phyloP scores from a whole-genome alignment of 768 basidiomycete genomes.

The Mycena filopes region DNA sequence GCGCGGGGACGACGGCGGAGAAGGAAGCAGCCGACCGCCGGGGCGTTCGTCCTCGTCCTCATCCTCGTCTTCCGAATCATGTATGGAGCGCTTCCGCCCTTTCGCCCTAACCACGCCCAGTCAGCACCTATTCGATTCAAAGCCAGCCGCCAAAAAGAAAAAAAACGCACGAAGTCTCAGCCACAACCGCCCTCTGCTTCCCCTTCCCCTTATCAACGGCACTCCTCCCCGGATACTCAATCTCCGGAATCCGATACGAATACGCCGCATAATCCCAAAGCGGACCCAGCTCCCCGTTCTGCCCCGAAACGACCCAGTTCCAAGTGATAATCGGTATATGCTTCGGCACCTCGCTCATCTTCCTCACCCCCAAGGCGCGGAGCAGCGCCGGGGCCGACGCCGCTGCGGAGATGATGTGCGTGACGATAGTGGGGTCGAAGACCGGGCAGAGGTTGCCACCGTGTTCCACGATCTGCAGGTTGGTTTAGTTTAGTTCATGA shows the following conservation, averaged over 20 bases:
- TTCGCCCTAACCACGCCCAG: neutral
- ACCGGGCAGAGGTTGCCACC: constrained; percentile 71
- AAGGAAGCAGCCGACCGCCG: constrained; percentile 25
- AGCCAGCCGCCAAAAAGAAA: too few species aligned
- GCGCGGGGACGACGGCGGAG: constrained; percentile 23
- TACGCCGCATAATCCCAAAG: constrained; percentile 54
- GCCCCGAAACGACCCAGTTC: constrained; percentile 62
- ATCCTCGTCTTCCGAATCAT: constrained; percentile 38
- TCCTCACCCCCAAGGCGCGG: constrained; percentile 59
- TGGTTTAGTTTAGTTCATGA: neutral
- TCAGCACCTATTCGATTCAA: too few species aligned
- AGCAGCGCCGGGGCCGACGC: constrained; percentile 12
- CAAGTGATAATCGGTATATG: constrained; percentile 73
- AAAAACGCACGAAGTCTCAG: too few species aligned
- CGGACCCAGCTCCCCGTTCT: constrained; percentile 33
- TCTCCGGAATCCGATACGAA: constrained; percentile 48
- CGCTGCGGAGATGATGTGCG: constrained; percentile 73
- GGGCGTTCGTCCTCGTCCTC: constrained; percentile 18
- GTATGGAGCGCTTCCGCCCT: constrained; percentile 5
- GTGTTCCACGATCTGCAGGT: constrained; percentile 64
- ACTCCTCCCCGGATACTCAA: too few species aligned
- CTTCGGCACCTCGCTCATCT: constrained; percentile 67
- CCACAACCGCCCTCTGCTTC: constrained; percentile 34
- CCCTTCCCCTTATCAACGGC: constrained; percentile 34
- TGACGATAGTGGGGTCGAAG: constrained; percentile 66